Conservation (phyloP, 1,284 basidiomycete species). For the Papiliotrema terrestris region DNA sequence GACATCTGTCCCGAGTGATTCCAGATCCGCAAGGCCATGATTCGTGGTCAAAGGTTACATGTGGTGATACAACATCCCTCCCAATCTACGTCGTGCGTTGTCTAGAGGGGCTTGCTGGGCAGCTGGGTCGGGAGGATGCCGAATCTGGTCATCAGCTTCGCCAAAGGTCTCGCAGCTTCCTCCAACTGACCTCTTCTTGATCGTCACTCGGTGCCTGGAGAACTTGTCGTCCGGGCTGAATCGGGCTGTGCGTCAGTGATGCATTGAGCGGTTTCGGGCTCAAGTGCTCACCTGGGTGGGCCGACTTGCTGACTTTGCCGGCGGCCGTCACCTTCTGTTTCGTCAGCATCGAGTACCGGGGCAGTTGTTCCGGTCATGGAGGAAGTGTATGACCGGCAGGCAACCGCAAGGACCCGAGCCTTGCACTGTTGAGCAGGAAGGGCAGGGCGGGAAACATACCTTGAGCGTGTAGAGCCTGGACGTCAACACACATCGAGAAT, state of each 20-base stretch:
- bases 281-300: conserved; percentile 80
- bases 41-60: background rate
- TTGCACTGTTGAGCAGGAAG: no score
- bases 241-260: conserved; percentile 60
- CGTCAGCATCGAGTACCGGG: conserved; percentile 13
- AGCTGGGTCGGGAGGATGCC: conserved; percentile 81
- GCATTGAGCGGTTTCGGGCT: background rate
- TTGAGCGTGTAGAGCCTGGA: conserved; percentile 85
- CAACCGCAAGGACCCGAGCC: no score
- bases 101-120: conserved; percentile 79
- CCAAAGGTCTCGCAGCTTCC: background rate
- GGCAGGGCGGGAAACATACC: conserved; percentile 52
- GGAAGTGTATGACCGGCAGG: background rate
- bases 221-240: conserved; percentile 99
- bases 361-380: no score
- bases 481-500: conserved; percentile 6
- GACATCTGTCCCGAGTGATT: no score
- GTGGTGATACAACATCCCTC: background rate
- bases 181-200: conserved; percentile 75
- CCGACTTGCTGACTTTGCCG: conserved; percentile 84
- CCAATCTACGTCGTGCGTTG: background rate
- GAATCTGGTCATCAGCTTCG: conserved; percentile 52
- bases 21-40: no score
- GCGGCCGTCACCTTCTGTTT: conserved; percentile 72
- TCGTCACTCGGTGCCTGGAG: conserved; percentile 88